phyloP scores from a whole-genome alignment of 352 stramenopile species.

The Phytophthora chlamydospora region DNA sequence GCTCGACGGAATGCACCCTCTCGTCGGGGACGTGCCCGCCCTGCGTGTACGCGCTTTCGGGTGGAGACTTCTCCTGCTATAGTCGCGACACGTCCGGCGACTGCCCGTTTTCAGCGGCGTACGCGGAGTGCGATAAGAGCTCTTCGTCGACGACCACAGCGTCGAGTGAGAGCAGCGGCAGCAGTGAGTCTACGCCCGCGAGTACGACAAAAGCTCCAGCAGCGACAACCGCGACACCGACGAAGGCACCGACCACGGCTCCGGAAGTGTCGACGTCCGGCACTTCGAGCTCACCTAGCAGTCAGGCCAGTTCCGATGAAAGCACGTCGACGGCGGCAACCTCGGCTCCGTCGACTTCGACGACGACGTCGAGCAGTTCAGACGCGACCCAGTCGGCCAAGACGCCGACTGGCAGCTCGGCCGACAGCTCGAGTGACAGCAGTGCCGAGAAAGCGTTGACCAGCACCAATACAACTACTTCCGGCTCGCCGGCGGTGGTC shows the following conservation, averaged over 20 bases:
- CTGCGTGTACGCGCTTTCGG: slow-evolving; percentile 70
- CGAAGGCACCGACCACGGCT: slow-evolving; percentile 1
- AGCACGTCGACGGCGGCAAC: slow-evolving; percentile 6
- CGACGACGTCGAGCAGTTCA: not conserved
- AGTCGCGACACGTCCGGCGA: slow-evolving; percentile 26
- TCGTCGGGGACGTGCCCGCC: slow-evolving; percentile 49
- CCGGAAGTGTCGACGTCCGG: slow-evolving; percentile 4
- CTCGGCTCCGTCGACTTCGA: not conserved
- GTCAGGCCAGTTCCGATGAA: slow-evolving; percentile 9
- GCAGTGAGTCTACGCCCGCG: slow-evolving; percentile 4
- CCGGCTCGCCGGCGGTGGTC: slow-evolving; percentile 33
- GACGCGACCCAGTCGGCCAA: slow-evolving; percentile 12
- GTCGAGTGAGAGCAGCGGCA: slow-evolving; percentile 4
- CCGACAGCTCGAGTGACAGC: not conserved
- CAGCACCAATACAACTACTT: slow-evolving; percentile 9
- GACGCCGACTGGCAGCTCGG: slow-evolving; percentile 4
- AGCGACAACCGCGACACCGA: slow-evolving; percentile 2
- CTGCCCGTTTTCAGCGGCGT: slow-evolving; percentile 31
- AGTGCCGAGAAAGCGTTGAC: slow-evolving; percentile 14
- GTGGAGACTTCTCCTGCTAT: slow-evolving; percentile 76
- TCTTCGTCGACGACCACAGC: slow-evolving; percentile 6
- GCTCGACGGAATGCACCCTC: slow-evolving; percentile 58
- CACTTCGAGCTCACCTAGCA: slow-evolving; percentile 4
- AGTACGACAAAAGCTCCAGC: slow-evolving; percentile 9
- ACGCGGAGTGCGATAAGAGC: slow-evolving; percentile 35